phyloP scores from a whole-genome alignment of 805 yeast species.

The Myxozyma neotropica region DNA sequence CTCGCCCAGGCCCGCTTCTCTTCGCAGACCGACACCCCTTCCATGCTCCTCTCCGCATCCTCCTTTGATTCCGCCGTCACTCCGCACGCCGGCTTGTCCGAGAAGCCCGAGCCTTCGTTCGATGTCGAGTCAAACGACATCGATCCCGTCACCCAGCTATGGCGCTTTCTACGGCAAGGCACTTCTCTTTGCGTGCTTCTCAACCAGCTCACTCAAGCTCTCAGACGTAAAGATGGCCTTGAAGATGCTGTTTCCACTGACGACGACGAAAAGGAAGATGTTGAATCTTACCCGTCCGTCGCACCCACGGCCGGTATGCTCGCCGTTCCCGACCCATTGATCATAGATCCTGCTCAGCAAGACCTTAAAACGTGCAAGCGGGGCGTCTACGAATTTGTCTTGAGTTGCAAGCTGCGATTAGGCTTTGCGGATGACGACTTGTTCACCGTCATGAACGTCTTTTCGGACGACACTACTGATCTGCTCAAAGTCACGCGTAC shows the following conservation, averaged over 20 bases:
- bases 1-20: constrained; percentile 26
- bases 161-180: constrained; percentile 89
- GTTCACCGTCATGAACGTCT: constrained; percentile 88
- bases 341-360: constrained; percentile 64
- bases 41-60: constrained; percentile 28
- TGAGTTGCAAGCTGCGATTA: constrained; percentile 78
- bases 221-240: constrained; percentile 47
- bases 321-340: constrained; percentile 18
- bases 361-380: constrained; percentile 84
- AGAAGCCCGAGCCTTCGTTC: constrained; percentile 50
- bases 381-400: constrained; percentile 84
- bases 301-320: neutral
- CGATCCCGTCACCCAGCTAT: constrained; percentile 91
- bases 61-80: constrained; percentile 67
- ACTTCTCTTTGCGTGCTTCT: constrained; percentile 85
- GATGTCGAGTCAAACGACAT: constrained; percentile 56
- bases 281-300: neutral
- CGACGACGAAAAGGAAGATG: neutral
- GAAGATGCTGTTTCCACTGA: neutral
- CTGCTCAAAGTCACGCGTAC: constrained; percentile 74
- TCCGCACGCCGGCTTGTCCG: constrained; percentile 51
- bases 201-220: constrained; percentile 60
- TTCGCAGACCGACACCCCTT: constrained; percentile 28
- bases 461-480: constrained; percentile 77
- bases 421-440: constrained; percentile 71